Conservation (phyloP, 495 filamentous ascomycete species). For the Trichodelitschia bisporula region DNA sequence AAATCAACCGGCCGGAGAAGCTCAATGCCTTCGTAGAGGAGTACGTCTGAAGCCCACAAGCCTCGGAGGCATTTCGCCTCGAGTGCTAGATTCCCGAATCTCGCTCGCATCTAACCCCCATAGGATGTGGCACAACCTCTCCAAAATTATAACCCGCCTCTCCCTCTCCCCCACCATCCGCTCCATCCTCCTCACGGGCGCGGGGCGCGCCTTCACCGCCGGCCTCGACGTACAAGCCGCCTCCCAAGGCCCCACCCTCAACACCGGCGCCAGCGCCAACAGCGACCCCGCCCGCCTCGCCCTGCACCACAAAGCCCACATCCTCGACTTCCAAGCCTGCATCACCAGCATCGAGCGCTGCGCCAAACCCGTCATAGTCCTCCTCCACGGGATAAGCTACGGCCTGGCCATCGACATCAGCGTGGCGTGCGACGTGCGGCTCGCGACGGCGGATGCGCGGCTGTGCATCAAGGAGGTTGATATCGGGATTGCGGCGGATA, state of each 20-base stretch:
- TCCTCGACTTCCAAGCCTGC: slow-evolving; percentile 54
- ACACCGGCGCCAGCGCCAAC: too few species aligned
- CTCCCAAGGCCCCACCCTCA: too few species aligned
- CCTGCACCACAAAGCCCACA: too few species aligned
- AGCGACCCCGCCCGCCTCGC: too few species aligned
- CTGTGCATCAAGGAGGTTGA: slow-evolving; percentile 89
- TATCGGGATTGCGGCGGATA: slow-evolving; percentile 81
- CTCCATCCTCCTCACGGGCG: slow-evolving; percentile 57
- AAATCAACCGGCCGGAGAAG: slow-evolving; percentile 78
- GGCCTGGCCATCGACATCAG: slow-evolving; percentile 73
- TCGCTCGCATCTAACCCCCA: not conserved
- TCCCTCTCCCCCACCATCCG: slow-evolving; percentile 50
- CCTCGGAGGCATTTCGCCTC: slow-evolving; percentile 1
- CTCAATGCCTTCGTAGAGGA: slow-evolving; percentile 71
- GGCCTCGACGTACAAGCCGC: slow-evolving; percentile 64
- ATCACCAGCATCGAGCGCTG: slow-evolving; percentile 58
- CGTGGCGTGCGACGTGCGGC: slow-evolving; percentile 53
- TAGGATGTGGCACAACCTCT: slow-evolving; percentile 76
- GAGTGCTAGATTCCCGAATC: not conserved
- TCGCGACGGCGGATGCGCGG: slow-evolving; percentile 34
- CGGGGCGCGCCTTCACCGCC: slow-evolving; percentile 66
- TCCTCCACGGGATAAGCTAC: slow-evolving; percentile 57
- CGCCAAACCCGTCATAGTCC: slow-evolving; percentile 76
- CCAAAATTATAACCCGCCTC: slow-evolving; percentile 43
- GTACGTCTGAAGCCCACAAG: slow-evolving; percentile 14